phyloP scores from a whole-genome alignment of 371 early-diverging fungal species.

The Mucor racemosus region DNA sequence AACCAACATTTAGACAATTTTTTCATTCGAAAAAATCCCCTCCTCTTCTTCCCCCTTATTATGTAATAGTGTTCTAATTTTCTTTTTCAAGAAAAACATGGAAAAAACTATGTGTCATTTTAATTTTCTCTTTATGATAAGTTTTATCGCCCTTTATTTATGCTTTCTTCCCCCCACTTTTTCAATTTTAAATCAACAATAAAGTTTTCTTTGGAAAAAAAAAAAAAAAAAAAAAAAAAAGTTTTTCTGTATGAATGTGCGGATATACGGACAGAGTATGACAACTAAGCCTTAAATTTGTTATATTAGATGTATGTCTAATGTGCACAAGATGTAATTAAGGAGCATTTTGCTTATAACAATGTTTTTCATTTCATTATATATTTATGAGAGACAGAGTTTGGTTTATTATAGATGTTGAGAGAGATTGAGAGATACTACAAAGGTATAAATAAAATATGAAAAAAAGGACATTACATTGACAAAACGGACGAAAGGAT shows the following conservation, averaged over 20 bases:
- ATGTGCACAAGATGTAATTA: neutral
- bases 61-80: neutral
- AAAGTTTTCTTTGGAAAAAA: slow-evolving; percentile 1
- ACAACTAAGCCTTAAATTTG: slow-evolving; percentile 4
- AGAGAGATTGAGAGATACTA: slow-evolving; percentile 7
- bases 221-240: neutral
- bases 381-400: neutral
- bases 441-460: slow-evolving; percentile 16
- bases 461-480: neutral
- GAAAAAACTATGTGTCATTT: slow-evolving; percentile 2
- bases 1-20: slow-evolving; percentile 3
- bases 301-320: neutral
- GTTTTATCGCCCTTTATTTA: slow-evolving; percentile 11
- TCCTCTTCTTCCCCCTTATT: neutral
- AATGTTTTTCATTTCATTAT: neutral
- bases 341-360: neutral
- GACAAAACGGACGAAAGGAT: neutral
- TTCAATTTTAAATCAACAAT: neutral
- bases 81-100: neutral
- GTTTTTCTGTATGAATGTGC: neutral
- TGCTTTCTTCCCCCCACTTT: neutral
- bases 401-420: neutral
- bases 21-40: neutral
- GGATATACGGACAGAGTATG: neutral
- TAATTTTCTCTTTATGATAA: slow-evolving; percentile 10